Evolutionary conservation across 192 early-diverging fungal genomes (phyloP), one percentile per base, ranked within the genome.

Genomic region (Coemansia sp.): DNA sequence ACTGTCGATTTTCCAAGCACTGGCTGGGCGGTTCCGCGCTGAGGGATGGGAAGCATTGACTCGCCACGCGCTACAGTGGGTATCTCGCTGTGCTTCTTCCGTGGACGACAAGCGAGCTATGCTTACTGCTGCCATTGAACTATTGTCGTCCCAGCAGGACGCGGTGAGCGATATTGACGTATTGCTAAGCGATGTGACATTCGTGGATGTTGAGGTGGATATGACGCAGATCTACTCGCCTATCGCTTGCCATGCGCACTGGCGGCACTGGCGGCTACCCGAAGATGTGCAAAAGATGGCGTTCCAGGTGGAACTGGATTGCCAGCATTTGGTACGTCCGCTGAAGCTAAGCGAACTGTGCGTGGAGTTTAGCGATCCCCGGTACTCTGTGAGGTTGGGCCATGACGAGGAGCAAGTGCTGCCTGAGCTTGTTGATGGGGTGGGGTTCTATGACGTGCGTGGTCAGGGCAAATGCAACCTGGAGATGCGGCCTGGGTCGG

Each of bases 171-270:
- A 11, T 34, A 31, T 29, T 15, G 51, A 32, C 14, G 23, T 27
- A 2, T 6, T 29, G 17, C 10, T 50, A 2, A 11, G 19, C 5
- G 55, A 23, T 9, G 42, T 31, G 17, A 46, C 31, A 29, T 7
- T 64, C 27, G 27, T 27, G 27, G 27, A 27, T 27, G 27, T 27
- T n/a, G 15, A 34, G 9, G 64, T 82, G 19, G 75, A 74, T 17
- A 82, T 82, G 80, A 36, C 65, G 19, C 66, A 25, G 37, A 66
- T 82, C 12, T 72, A 77, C 75, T 42, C 80, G 38, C 75, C 80
- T 3, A 32, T 77, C 2, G 25, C 50, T n/a, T 77, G 80, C 68
- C 80, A 82, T 31, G 75, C 75, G 42, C 80, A 82, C 23, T 77
- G 75, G 80, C 67, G 57, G 12, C 74, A 75, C 37, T 82, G 79